phyloP scores from a whole-genome alignment of 768 basidiomycete species.

The Pleurotus citrinopileatus region DNA sequence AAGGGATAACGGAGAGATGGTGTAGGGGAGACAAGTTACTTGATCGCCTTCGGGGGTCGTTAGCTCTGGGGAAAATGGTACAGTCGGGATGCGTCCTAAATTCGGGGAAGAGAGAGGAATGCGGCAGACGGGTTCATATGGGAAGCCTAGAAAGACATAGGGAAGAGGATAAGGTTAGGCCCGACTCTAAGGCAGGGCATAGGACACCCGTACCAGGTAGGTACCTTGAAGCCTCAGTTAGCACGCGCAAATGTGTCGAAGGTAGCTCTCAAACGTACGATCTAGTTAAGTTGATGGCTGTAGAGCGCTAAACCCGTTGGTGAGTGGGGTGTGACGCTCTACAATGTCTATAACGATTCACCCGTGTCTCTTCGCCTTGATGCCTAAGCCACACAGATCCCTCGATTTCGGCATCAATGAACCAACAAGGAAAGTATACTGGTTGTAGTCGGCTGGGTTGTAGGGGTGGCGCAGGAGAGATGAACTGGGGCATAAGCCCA shows the following conservation, averaged over 20 bases:
- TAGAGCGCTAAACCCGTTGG: conserved; percentile 28
- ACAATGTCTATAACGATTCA: no score
- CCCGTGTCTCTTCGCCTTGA: conserved; percentile 20
- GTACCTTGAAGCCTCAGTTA: conserved; percentile 29
- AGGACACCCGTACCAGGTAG: conserved; percentile 34
- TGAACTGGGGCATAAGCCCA: conserved; percentile 31
- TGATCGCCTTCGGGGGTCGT: conserved; percentile 45
- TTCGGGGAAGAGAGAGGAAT: conserved; percentile 33
- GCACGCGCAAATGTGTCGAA: conserved; percentile 12
- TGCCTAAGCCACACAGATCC: conserved; percentile 25
- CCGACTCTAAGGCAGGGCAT: not conserved
- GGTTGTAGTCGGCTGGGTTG: conserved; percentile 46
- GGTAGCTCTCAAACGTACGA: conserved; percentile 38
- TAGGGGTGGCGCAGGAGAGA: conserved; percentile 34
- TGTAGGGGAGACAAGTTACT: conserved; percentile 56
- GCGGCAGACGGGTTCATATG: conserved; percentile 43
- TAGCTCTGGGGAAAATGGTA: conserved; percentile 48
- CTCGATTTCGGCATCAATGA: conserved; percentile 52
- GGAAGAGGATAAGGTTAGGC: conserved; percentile 2
- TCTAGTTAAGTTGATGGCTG: conserved; percentile 34
- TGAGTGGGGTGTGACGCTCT: no score
- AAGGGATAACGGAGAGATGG: conserved; percentile 49
- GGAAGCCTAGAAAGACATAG: conserved; percentile 32
- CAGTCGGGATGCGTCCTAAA: conserved; percentile 21
- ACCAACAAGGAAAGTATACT: conserved; percentile 64